Percentiles rank a stretch among this genome's conserved stretches.
Evolutionary conservation across 371 early-diverging fungal species (phyloP).

Genomic region (Saksenaea vasiformis): DNA sequence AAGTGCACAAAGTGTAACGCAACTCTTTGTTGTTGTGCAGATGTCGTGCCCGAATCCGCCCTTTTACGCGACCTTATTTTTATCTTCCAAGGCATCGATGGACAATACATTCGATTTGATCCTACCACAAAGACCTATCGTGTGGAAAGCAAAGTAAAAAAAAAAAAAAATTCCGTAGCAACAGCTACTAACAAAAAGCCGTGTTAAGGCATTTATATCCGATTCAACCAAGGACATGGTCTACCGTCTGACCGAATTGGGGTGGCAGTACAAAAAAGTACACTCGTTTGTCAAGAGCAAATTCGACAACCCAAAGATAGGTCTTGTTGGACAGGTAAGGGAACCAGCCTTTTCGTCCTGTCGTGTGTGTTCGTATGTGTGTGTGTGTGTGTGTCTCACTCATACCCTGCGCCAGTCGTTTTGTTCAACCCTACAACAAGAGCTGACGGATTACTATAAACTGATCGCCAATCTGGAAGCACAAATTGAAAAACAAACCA

Average conservation of each 20-base stretch:
- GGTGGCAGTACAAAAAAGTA: constrained; percentile 71
- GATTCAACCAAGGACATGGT: constrained; percentile 62
- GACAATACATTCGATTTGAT: constrained; percentile 76
- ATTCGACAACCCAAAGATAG: constrained; percentile 47
- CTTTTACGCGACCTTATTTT: constrained; percentile 87
- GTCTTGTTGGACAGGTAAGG: constrained; percentile 69
- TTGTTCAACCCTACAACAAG: constrained; percentile 75
- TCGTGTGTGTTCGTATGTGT: too few species aligned
- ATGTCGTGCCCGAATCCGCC: constrained; percentile 61
- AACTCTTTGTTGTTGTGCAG: constrained; percentile 2
- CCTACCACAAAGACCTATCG: constrained; percentile 41
- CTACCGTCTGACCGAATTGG: constrained; percentile 64
- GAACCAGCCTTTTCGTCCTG: background rate
- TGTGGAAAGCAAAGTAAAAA: constrained; percentile 50
- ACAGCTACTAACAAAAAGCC: background rate
- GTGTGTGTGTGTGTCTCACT: background rate
- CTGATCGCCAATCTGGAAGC: constrained; percentile 86
- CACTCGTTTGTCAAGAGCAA: constrained; percentile 45
- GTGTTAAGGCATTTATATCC: constrained; percentile 49
- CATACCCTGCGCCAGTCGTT: constrained; percentile 63
- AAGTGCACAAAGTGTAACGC: constrained; percentile 22
- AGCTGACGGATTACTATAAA: constrained; percentile 80
- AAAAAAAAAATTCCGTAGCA: constrained; percentile 34
- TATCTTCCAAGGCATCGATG: constrained; percentile 94
- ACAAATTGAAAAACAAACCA: constrained; percentile 60